These are phyloP conservation scores for Turnera subulata DNA, from an alignment of 345 rosid genomes.

Conservation along the genomic window DNA sequence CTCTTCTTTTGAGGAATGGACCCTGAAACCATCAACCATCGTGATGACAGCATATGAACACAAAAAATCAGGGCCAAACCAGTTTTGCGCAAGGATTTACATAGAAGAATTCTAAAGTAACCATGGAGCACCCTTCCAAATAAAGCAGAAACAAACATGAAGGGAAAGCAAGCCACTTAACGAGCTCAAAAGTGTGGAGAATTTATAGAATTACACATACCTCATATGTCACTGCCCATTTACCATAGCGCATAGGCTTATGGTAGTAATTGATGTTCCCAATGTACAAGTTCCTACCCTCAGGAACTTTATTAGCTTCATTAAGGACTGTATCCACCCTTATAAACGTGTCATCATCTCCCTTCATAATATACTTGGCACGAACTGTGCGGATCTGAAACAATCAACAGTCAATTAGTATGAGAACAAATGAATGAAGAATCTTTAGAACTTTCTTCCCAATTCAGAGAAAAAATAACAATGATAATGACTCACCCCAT, in stretches of 20 bases:
- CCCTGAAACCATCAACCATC: too few species aligned
- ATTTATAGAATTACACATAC: slow-evolving; percentile 27
- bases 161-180: too few species aligned
- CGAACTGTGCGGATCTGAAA: slow-evolving; percentile 53
- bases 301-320: slow-evolving; percentile 59
- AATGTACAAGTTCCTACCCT: slow-evolving; percentile 61
- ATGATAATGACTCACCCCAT: slow-evolving; percentile 64
- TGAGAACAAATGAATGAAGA: background rate
- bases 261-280: slow-evolving; percentile 90
- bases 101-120: too few species aligned
- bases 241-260: slow-evolving; percentile 80
- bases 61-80: too few species aligned
- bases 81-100: too few species aligned
- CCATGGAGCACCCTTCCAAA: too few species aligned
- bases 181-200: background rate
- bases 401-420: slow-evolving; percentile 11
- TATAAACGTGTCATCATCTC: slow-evolving; percentile 91
- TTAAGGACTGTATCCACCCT: slow-evolving; percentile 66
- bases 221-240: slow-evolving; percentile 99
- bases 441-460: background rate
- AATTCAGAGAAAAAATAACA: background rate
- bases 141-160: too few species aligned
- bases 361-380: slow-evolving; percentile 81
- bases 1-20: too few species aligned
- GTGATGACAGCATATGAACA: too few species aligned